These are phyloP conservation scores for Naematelia aurantialba DNA, from an alignment of 768 basidiomycete genomes.

Conservation along the genomic window DNA sequence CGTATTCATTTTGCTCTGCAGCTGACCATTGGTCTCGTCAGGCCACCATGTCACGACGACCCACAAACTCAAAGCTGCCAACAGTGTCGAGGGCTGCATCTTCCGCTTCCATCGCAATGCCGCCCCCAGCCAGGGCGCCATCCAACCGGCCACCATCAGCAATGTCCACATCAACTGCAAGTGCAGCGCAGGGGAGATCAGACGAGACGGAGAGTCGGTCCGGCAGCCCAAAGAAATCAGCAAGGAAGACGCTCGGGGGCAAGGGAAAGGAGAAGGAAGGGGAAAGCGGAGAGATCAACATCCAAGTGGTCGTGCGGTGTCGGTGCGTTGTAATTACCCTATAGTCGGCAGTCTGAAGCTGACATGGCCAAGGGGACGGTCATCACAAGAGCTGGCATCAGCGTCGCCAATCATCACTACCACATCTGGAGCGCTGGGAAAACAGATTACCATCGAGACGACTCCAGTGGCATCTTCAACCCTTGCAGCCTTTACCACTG, in stretches of 20 bases:
- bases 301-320: conserved; percentile 88
- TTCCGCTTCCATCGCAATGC: conserved; percentile 37
- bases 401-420: conserved; percentile 83
- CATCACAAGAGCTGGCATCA: conserved; percentile 76
- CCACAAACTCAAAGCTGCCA: conserved; percentile 12
- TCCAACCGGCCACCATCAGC: conserved; percentile 30
- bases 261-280: conserved; percentile 4
- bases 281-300: conserved; percentile 64
- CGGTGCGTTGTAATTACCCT: conserved; percentile 55
- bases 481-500: conserved; percentile 37
- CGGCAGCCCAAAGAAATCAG: conserved; percentile 21
- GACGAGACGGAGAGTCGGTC: conserved; percentile 14
- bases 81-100: conserved; percentile 27
- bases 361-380: conserved; percentile 55
- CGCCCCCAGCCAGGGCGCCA: conserved; percentile 37
- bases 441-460: conserved; percentile 76
- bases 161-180: conserved; percentile 22
- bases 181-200: conserved; percentile 3
- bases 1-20: conserved; percentile 1
- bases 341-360: background rate
- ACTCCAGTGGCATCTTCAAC: conserved; percentile 42
- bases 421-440: conserved; percentile 69
- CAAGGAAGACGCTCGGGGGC: background rate
- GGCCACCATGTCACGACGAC: conserved; percentile 33
- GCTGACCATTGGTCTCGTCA: conserved; percentile 1